Evolutionary conservation across 2,329 filamentous ascomycete genomes (phyloP).

Genomic region (Ramularia endophylla): DNA sequence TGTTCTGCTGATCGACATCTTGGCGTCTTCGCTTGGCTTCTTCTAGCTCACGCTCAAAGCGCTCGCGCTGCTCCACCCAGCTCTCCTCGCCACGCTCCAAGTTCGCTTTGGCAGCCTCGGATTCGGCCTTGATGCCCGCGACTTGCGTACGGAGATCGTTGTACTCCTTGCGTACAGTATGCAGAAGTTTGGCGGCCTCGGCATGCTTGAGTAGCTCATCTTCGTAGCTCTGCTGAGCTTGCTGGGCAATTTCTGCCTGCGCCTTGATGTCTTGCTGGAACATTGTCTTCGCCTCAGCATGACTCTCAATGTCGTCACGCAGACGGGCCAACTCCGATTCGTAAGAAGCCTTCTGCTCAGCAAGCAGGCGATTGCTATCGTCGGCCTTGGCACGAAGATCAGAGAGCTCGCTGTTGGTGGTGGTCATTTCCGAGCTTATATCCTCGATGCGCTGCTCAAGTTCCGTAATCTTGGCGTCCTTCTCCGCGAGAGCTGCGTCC

Average conservation of each 20-base stretch:
- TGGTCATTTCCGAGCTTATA: conserved; percentile 71
- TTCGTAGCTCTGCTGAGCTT: conserved; percentile 93
- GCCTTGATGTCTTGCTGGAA: conserved; percentile 88
- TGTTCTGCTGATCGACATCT: conserved; percentile 83
- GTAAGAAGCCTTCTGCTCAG: conserved; percentile 75
- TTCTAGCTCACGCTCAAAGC: conserved; percentile 74
- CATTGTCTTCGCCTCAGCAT: conserved; percentile 71
- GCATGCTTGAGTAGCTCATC: conserved; percentile 91
- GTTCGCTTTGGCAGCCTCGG: conserved; percentile 75
- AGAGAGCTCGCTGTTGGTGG: conserved; percentile 76
- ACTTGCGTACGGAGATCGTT: conserved; percentile 77
- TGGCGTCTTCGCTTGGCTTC: conserved; percentile 75
- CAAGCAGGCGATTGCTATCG: conserved; percentile 62
- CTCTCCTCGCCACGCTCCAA: conserved; percentile 77
- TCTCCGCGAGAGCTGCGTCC: conserved; percentile 67
- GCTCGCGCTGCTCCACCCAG: conserved; percentile 75
- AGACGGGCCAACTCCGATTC: conserved; percentile 74
- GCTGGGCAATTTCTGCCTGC: conserved; percentile 87
- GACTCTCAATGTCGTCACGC: conserved; percentile 76
- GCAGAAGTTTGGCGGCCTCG: conserved; percentile 81
- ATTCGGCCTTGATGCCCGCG: conserved; percentile 68
- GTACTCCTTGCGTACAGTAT: conserved; percentile 70
- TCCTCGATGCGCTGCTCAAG: conserved; percentile 79
- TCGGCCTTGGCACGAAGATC: conserved; percentile 73
- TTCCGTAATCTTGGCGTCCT: conserved; percentile 72